Conservation (phyloP, 805 yeast species). For the Lachancea sp. region DNA sequence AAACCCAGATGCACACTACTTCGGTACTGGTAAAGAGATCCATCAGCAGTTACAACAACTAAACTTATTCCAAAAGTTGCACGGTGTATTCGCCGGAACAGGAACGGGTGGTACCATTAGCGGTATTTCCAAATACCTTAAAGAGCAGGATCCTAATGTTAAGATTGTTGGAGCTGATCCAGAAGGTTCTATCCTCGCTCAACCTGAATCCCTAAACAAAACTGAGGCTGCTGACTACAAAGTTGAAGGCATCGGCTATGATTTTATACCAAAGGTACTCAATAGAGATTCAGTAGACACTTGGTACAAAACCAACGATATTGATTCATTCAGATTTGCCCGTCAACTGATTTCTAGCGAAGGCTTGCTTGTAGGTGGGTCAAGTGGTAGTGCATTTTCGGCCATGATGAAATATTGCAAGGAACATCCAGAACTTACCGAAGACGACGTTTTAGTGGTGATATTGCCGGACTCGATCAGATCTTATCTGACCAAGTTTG, state of each 20-base stretch:
- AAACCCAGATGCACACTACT: conserved; percentile 80
- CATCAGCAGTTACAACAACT: conserved; percentile 60
- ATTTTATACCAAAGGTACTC: conserved; percentile 77
- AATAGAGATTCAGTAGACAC: conserved; percentile 58
- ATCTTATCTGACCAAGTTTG: conserved; percentile 80
- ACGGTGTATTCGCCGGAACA: conserved; percentile 81
- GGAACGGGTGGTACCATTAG: conserved; percentile 92
- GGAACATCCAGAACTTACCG: conserved; percentile 53
- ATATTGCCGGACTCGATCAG: conserved; percentile 83
- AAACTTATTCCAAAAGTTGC: conserved; percentile 46
- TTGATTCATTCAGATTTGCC: conserved; percentile 71
- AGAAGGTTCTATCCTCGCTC: conserved; percentile 75
- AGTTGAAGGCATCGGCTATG: conserved; percentile 90
- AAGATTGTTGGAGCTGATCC: conserved; percentile 79
- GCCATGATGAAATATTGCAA: conserved; percentile 68
- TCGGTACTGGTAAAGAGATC: conserved; percentile 79
- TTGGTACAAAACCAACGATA: conserved; percentile 85
- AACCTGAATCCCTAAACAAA: conserved; percentile 64
- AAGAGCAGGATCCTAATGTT: conserved; percentile 59
- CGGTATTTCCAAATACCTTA: conserved; percentile 72
- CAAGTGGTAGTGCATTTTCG: conserved; percentile 76
- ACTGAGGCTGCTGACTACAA: conserved; percentile 51
- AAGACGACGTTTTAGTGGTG: conserved; percentile 69
- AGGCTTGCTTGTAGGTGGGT: conserved; percentile 87
- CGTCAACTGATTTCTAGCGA: conserved; percentile 78